phyloP scores from a whole-genome alignment of 805 yeast species.

The Wickerhamomyces chambardii region DNA sequence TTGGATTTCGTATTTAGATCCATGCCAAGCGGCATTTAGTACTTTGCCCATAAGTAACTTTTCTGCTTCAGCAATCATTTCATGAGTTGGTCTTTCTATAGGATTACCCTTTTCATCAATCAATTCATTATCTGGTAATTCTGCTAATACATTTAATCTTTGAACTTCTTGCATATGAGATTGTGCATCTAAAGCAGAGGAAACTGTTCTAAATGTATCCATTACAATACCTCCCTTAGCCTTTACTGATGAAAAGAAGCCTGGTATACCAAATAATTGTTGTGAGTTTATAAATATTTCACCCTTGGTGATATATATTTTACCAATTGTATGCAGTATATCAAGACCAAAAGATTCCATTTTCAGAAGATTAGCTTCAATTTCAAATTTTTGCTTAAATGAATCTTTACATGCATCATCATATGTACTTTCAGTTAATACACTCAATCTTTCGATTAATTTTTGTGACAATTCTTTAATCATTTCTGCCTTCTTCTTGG shows the following conservation, averaged over 20 bases:
- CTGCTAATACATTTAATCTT: conserved; percentile 49
- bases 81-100: conserved; percentile 49
- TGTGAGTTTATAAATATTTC: conserved; percentile 59
- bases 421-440: conserved; percentile 53
- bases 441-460: conserved; percentile 43
- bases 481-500: conserved; percentile 53
- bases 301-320: conserved; percentile 57
- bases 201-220: conserved; percentile 63
- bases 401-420: conserved; percentile 52
- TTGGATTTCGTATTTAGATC: conserved; percentile 71
- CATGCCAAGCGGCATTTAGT: conserved; percentile 79
- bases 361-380: conserved; percentile 78
- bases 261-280: conserved; percentile 55
- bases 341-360: conserved; percentile 84
- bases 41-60: conserved; percentile 72
- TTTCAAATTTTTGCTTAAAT: conserved; percentile 55
- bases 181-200: conserved; percentile 74
- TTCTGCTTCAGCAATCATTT: conserved; percentile 63
- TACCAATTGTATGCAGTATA: conserved; percentile 68
- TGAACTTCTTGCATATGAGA: conserved; percentile 66
- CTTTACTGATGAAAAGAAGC: conserved; percentile 61
- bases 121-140: conserved; percentile 24
- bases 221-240: conserved; percentile 69
- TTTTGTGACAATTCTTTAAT: conserved; percentile 54
- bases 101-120: conserved; percentile 41